Evolutionary conservation across 352 stramenopile genomes (phyloP).

Genomic region (Saprolegnia parasitica): DNA sequence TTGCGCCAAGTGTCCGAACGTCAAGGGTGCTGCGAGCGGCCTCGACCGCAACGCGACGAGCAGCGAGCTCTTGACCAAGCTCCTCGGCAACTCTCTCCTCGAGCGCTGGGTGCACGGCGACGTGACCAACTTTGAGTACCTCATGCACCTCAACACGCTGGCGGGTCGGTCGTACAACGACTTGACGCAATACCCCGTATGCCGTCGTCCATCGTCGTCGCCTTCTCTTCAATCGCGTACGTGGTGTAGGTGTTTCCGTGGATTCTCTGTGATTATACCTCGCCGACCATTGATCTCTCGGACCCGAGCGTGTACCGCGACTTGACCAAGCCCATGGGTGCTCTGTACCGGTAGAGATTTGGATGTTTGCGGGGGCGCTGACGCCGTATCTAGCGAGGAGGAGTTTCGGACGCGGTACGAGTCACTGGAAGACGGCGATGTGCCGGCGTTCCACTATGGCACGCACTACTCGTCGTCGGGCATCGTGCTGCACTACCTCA

Average conservation of each 20-base stretch:
- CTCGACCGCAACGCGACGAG: constrained; percentile 30
- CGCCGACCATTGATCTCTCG: constrained; percentile 89
- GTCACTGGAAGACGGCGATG: constrained; percentile 40
- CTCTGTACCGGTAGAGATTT: constrained; percentile 78
- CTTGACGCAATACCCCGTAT: constrained; percentile 95
- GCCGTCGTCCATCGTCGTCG: not conserved
- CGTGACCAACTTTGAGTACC: constrained; percentile 93
- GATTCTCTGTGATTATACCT: constrained; percentile 95
- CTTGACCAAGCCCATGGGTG: constrained; percentile 96
- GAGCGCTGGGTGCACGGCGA: constrained; percentile 67
- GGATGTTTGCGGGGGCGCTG: constrained; percentile 31
- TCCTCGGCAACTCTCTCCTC: constrained; percentile 70
- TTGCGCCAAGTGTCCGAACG: constrained; percentile 58
- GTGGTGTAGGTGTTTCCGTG: constrained; percentile 90
- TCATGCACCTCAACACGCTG: constrained; percentile 95
- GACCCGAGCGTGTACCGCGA: constrained; percentile 91
- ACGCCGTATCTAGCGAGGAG: constrained; percentile 33
- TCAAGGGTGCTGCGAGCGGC: constrained; percentile 55
- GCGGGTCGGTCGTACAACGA: constrained; percentile 97
- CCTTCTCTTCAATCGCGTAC: not conserved
- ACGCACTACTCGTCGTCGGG: constrained; percentile 90
- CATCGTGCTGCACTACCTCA: constrained; percentile 97
- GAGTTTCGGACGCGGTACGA: constrained; percentile 70
- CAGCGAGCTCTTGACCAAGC: constrained; percentile 39
- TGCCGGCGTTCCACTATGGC: constrained; percentile 92